These are phyloP conservation scores for Penicillium maclennaniae DNA, from an alignment of 495 filamentous ascomycete species.

Conservation along the genomic window DNA sequence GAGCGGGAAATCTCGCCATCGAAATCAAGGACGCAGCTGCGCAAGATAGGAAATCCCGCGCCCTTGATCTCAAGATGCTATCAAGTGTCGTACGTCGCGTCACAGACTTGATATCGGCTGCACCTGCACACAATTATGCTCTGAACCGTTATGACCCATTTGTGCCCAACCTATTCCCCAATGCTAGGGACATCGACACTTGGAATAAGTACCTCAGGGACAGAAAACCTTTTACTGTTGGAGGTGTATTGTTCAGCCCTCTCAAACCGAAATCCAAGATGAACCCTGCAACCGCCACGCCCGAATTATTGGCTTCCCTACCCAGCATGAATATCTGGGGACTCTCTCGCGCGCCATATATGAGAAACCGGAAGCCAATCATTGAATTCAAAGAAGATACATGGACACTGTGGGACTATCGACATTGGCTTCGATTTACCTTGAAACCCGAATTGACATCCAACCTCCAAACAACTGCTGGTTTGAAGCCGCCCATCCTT, in stretches of 20 bases:
- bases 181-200: constrained; percentile 15
- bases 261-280: constrained; percentile 12
- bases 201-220: constrained; percentile 8
- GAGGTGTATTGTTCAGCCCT: constrained; percentile 52
- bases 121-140: constrained; percentile 33
- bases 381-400: neutral
- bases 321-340: constrained; percentile 36
- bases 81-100: constrained; percentile 39
- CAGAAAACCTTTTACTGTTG: constrained; percentile 47
- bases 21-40: constrained; percentile 26
- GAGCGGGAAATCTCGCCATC: constrained; percentile 38
- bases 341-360: constrained; percentile 50
- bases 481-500: constrained; percentile 3
- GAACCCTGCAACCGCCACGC: neutral
- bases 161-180: constrained; percentile 23
- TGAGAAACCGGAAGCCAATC: constrained; percentile 22
- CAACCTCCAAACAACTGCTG: neutral
- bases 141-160: constrained; percentile 33
- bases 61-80: constrained; percentile 18
- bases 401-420: constrained; percentile 66
- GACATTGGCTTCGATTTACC: constrained; percentile 72
- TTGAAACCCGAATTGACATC: neutral
- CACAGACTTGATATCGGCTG: constrained; percentile 43
- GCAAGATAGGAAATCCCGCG: neutral
- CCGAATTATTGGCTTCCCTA: constrained; percentile 9